A percentile compares a stretch with the other conserved stretches of the same genome.
Evolutionary conservation across 495 filamentous ascomycete genomes (phyloP).

Genomic region (Neurospora sp.): DNA sequence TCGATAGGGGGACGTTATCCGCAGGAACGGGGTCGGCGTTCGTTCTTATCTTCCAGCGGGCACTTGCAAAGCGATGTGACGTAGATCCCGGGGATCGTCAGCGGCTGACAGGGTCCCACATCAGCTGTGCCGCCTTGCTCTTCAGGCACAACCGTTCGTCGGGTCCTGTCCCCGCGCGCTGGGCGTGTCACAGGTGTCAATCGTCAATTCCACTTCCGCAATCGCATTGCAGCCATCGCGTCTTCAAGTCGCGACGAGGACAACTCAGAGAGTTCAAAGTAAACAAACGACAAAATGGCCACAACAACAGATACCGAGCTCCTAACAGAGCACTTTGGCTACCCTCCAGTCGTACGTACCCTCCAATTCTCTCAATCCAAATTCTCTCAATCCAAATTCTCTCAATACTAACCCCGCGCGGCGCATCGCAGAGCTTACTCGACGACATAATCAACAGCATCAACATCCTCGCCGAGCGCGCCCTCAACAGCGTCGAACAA

Average conservation of each 20-base stretch:
- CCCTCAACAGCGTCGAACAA: slow-evolving; percentile 71
- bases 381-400: not conserved
- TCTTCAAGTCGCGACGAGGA: not conserved
- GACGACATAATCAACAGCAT: slow-evolving; percentile 97
- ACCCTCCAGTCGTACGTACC: slow-evolving; percentile 72
- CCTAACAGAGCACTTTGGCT: slow-evolving; percentile 91
- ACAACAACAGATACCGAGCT: slow-evolving; percentile 49
- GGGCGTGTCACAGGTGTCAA: not conserved
- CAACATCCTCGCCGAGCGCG: slow-evolving; percentile 79
- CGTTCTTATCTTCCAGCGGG: not conserved
- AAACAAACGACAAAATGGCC: slow-evolving; percentile 7
- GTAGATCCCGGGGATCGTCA: not conserved
- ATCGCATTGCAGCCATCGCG: slow-evolving; percentile 2
- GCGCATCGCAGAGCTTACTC: slow-evolving; percentile 58
- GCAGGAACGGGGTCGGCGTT: not conserved
- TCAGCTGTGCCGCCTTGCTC: slow-evolving; percentile 10
- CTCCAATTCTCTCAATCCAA: not conserved
- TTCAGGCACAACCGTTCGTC: slow-evolving; percentile 10
- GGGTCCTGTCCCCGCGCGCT: not conserved
- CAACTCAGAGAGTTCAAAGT: not conserved
- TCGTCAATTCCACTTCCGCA: not conserved
- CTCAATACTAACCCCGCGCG: not conserved
- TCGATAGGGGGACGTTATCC: not conserved
- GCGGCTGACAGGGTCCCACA: not conserved
- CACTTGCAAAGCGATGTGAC: slow-evolving; percentile 4